Base-by-base conservation (phyloP, 306 rosid species). In the Mimosa pudica region DNA sequence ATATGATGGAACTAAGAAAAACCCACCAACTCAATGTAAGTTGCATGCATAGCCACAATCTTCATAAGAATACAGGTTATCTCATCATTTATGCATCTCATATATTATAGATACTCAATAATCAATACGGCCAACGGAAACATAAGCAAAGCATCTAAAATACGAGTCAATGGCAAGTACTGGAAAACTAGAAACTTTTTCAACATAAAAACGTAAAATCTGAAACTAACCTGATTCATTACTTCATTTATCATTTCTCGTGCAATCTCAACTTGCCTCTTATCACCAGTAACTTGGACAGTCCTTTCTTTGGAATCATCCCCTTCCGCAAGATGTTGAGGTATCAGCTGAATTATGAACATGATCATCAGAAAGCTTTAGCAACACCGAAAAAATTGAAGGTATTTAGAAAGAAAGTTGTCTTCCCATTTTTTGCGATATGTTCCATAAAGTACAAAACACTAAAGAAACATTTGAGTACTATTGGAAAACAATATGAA, bases 251-350 rank as follows among this genome's bases (percentile, higher is more conserved):
- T 92, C 94, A 94, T 72, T 76, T 92, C 95, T 83, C 84, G 88
- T 67, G 98, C 98, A 83, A 85, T 20, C 72, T 94, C 98, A 74
- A 94, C 90, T 83, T 94, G 97, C 85, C 87, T 92, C 87, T 79
- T 89, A 84, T 94, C 97, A 82, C 98, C 98, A 62, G 93, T 92
- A 58, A 92, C 91, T 80, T 94, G 94, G 8, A 92, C 93, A 1
- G 97, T 94, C 79, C 97, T 89, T 91, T 94, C 97, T 81, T 91
- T 92, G 42, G 97, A 94, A 70, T 89, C 95, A 75, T 90, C 98
- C 46, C 98, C 98, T 80, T 90, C 97, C 2, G 97, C 91, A 85
- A 88, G 97, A 87, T 92, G 96, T 86, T 92, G 98, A 79, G 98
- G 98, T 73, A 95, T 95, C 91, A 95, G 84, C 98, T 95, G 71